These are phyloP conservation scores for Wickerhamomyces strasburgensis DNA, from an alignment of 805 yeast genomes.

Conservation along the genomic window DNA sequence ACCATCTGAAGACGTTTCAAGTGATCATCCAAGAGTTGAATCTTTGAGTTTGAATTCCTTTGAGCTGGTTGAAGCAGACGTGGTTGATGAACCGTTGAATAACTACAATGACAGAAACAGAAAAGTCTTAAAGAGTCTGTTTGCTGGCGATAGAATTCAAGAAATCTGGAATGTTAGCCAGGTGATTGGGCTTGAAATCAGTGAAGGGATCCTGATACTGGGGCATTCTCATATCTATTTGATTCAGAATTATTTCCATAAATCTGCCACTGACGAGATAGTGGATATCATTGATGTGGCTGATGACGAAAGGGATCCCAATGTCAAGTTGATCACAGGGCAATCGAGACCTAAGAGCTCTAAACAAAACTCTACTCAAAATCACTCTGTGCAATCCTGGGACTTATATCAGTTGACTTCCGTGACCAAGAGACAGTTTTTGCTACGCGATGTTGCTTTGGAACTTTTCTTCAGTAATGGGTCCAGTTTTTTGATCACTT, in stretches of 20 bases:
- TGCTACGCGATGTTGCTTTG: conserved; percentile 74
- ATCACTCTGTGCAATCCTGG: conserved; percentile 57
- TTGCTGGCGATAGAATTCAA: conserved; percentile 64
- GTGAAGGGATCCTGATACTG: conserved; percentile 68
- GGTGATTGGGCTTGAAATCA: conserved; percentile 69
- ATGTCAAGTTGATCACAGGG: conserved; percentile 57
- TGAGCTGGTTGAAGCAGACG: conserved; percentile 41
- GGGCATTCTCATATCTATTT: conserved; percentile 64
- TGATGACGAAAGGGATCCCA: conserved; percentile 55
- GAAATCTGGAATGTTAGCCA: conserved; percentile 72
- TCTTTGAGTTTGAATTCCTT: conserved; percentile 29
- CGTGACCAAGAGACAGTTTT: conserved; percentile 68
- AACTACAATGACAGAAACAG: conserved; percentile 65
- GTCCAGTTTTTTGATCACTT: conserved; percentile 62
- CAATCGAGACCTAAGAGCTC: conserved; percentile 27
- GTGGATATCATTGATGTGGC: conserved; percentile 68
- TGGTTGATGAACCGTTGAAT: conserved; percentile 26
- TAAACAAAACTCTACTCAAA: conserved; percentile 17
- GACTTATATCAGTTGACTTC: conserved; percentile 52
- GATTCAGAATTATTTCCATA: conserved; percentile 64
- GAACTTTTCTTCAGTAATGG: conserved; percentile 76
- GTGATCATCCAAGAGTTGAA: conserved; percentile 17
- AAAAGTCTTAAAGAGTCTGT: conserved; percentile 64
- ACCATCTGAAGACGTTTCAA: conserved; percentile 4
- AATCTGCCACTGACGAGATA: conserved; percentile 45